phyloP scores from a whole-genome alignment of 306 rosid genomes.

The Glycyrrhiza uralensis region DNA sequence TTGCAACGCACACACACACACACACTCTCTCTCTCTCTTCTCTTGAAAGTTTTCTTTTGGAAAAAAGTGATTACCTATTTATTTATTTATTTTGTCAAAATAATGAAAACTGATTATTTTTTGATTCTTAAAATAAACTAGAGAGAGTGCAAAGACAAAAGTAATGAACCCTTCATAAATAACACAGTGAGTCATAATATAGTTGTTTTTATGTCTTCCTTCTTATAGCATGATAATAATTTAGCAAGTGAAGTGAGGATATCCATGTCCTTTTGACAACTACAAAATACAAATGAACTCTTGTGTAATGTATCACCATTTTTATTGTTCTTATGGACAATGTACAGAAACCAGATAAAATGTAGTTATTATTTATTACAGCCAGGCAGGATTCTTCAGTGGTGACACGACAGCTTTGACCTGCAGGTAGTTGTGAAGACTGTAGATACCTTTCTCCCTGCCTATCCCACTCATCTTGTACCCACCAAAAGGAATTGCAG shows the following conservation, averaged over 20 bases:
- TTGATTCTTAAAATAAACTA: too few species aligned
- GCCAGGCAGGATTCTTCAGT: slow-evolving; percentile 75
- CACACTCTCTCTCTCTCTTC: too few species aligned
- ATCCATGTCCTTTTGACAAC: neutral
- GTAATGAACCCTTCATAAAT: too few species aligned
- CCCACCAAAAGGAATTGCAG: slow-evolving; percentile 94
- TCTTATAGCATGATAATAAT: neutral
- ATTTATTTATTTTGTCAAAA: too few species aligned
- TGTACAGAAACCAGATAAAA: neutral
- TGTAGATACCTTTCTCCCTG: slow-evolving; percentile 84
- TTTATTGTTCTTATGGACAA: slow-evolving; percentile 10
- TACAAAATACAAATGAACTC: neutral
- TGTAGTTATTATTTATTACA: slow-evolving; percentile 37
- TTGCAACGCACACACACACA: too few species aligned
- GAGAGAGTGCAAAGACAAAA: too few species aligned
- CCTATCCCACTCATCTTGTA: slow-evolving; percentile 94
- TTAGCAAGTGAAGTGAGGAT: neutral
- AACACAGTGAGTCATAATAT: neutral
- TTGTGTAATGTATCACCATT: neutral
- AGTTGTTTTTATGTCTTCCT: neutral
- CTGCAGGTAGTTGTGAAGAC: slow-evolving; percentile 79
- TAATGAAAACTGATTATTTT: too few species aligned
- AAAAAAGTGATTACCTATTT: too few species aligned
- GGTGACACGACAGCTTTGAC: slow-evolving; percentile 85
- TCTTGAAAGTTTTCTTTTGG: too few species aligned